Base-by-base conservation (phyloP, 2,329 filamentous ascomycete species). In the Epichloe brachyelytri region DNA sequence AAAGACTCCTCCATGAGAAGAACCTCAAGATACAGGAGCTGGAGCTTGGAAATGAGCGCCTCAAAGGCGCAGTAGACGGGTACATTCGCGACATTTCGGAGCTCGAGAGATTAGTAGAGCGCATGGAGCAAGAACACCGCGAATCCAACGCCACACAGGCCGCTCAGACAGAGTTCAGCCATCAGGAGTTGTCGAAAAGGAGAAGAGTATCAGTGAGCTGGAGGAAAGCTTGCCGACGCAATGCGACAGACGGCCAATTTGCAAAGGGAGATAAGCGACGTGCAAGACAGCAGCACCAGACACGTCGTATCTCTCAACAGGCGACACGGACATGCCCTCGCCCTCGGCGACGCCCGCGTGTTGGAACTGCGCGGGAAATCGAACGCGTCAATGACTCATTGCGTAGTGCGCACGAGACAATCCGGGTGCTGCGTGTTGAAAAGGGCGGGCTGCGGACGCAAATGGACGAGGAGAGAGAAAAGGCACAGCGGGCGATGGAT, bases 71-170 rank as follows among this genome's bases (percentile, higher is more conserved):
- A 0, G 68, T 78, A 0, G 72, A 73, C 19, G 69, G 69, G 1
- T 82, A 82, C 58, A 62, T 72, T 8, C 68, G 72, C 4, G 79
- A 82, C 53, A 69, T 82, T 0, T 58, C 62, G 0, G 74, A 78
- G 59, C 68, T 83, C 0, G 78, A 82, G 61, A 58, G 52, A 1
- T 66, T 80, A 0, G 74, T 80, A 19, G 65, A 71, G 53, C 60
- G 64, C 4, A 63, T 80, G 51, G 78, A 82, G 54, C 49, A 53
- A 0, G 62, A 68, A 2, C 61, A 64, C 4, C 59, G 62, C 1
- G 61, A 64, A 1, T 61, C 63, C 0, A 55, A 62, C 3, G 61
- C 65, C 2, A 59, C 59, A 8, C 62, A 68, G 14, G 58, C 61
- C n/a, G 60, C 67, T 0, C 64, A 69, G 12, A 51, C 65, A 1